Evolutionary conservation across 371 early-diverging fungal genomes (phyloP).

Genomic region (Haplosporangium sp.): DNA sequence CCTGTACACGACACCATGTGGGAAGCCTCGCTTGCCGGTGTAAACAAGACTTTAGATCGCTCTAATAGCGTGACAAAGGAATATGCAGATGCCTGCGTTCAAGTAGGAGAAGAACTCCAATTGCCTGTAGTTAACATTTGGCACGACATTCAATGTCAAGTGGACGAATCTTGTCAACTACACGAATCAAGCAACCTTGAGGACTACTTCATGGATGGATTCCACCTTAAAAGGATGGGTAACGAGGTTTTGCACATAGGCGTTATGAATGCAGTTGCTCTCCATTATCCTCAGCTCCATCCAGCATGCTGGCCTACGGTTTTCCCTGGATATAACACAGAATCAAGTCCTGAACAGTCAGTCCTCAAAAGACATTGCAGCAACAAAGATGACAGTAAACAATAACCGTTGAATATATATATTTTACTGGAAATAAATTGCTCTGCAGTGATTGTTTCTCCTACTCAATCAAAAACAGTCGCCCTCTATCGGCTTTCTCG

Average conservation of each 20-base stretch:
- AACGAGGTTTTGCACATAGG: slow-evolving; percentile 53
- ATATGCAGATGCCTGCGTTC: slow-evolving; percentile 39
- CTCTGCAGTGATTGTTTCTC: neutral
- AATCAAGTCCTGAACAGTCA: slow-evolving; percentile 32
- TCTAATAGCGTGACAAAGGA: slow-evolving; percentile 41
- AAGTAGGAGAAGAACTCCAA: slow-evolving; percentile 34
- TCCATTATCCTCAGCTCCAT: slow-evolving; percentile 41
- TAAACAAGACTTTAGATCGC: slow-evolving; percentile 31
- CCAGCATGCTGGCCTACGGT: slow-evolving; percentile 45
- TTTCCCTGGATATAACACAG: slow-evolving; percentile 41
- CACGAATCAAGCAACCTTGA: slow-evolving; percentile 36
- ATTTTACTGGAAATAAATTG: neutral
- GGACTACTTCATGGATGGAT: slow-evolving; percentile 50
- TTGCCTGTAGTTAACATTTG: slow-evolving; percentile 51
- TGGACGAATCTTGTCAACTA: slow-evolving; percentile 32
- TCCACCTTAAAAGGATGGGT: slow-evolving; percentile 44
- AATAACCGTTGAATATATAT: neutral
- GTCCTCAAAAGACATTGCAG: slow-evolving; percentile 29
- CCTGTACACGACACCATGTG: slow-evolving; percentile 42
- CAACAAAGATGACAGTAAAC: neutral
- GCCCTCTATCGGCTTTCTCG: slow-evolving; percentile 2
- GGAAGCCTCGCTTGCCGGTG: slow-evolving; percentile 26
- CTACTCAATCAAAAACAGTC: slow-evolving; percentile 44
- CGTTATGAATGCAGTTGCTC: slow-evolving; percentile 43
- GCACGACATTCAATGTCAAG: slow-evolving; percentile 44